Evolutionary conservation across 768 basidiomycete genomes (phyloP).

Genomic region (Antrodiella citrinella): DNA sequence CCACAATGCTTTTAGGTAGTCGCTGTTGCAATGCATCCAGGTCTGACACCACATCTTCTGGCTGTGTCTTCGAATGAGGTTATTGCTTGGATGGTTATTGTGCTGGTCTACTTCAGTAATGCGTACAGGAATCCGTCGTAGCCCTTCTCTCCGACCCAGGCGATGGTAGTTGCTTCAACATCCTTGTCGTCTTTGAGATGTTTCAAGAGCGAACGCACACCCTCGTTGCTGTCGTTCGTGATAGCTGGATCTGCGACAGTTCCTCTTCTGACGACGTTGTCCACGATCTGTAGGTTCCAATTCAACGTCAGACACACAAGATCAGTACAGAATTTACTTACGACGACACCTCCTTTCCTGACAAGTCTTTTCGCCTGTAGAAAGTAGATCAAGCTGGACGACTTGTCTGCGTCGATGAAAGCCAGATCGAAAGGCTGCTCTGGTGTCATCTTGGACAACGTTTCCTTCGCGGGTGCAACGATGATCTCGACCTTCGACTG

Average conservation of each 20-base stretch:
- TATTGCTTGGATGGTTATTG: not conserved
- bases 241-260: slow-evolving; percentile 30
- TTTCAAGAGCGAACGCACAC: slow-evolving; percentile 38
- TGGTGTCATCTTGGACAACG: slow-evolving; percentile 38
- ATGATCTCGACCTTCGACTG: slow-evolving; percentile 39
- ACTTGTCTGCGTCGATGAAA: slow-evolving; percentile 72
- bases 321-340: slow-evolving; percentile 21
- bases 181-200: slow-evolving; percentile 38
- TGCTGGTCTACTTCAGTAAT: not conserved
- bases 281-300: slow-evolving; percentile 36
- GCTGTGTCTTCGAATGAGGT: not conserved
- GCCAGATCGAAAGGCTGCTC: slow-evolving; percentile 51
- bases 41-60: slow-evolving; percentile 7
- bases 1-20: slow-evolving; percentile 17
- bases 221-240: slow-evolving; percentile 26
- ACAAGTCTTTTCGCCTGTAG: slow-evolving; percentile 52
- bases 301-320: not conserved
- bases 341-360: slow-evolving; percentile 53
- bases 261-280: slow-evolving; percentile 51
- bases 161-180: slow-evolving; percentile 30
- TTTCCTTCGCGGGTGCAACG: slow-evolving; percentile 43
- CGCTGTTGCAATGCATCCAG: slow-evolving; percentile 20
- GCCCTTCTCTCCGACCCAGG: slow-evolving; percentile 27
- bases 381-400: slow-evolving; percentile 47
- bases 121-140: slow-evolving; percentile 24